Base-by-base conservation (phyloP, 805 yeast species). In the Saccharomycopsis sp. region DNA sequence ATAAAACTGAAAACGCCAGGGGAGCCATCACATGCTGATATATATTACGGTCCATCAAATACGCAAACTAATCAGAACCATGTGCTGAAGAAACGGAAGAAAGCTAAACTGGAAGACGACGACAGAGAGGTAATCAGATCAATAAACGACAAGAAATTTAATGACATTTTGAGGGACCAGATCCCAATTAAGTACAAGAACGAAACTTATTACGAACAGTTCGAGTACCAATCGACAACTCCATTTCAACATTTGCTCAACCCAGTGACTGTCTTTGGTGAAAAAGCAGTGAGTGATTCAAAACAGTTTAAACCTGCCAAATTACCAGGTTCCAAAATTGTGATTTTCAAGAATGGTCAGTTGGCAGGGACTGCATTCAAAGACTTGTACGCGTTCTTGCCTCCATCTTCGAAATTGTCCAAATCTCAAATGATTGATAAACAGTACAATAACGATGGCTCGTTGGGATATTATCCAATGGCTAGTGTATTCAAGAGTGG, bases 401-500 rank as follows among this genome's bases (percentile, higher is more conserved):
- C 97, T 0, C 89, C 95, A 2, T 70, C 80, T 45, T 75, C 89
- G 33, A 67, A 35, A 63, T 56, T 24, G 32, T 17, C 16, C 24
- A 38, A 37, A 20, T 21, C 45, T 3, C 53, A 56, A 16, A 19
- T 40, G 5, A 21, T 20, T 23, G 44, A 37, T 17, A 49, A 38
- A 29, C 47, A 66, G 62, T 51, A 65, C 56, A 75, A 55, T 11
- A 94, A 93, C 59, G 96, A 93, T 58, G 95, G 95, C 0, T 66
- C 77, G 35, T 63, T 87, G 44, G 98, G 97, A 0, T 93, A 93
- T 59, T 93, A 80, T 62, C 97, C 98, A 1, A 85, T 88, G 66
- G 70, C 86, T 27, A 84, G 95, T 44, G 84, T 83, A 21, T 93
- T 77, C 58, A 77, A 77, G 52, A 82, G 82, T 2, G 97, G 97